Evolutionary conservation across 2,329 filamentous ascomycete genomes (phyloP), one percentile per base, ranked within the genome.

Genomic region (Epichloe scottii): DNA sequence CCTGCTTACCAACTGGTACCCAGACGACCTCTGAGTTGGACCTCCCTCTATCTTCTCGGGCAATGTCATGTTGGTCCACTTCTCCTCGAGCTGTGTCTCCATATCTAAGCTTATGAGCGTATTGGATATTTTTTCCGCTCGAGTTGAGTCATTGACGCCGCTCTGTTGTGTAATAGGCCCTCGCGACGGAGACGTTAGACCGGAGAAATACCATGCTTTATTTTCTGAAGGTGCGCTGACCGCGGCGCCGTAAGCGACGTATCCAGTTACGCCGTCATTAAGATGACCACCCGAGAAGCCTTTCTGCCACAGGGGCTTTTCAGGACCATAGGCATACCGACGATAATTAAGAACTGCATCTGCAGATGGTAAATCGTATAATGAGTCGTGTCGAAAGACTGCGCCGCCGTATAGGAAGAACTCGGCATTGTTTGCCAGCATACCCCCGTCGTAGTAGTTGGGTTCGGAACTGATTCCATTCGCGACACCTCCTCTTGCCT

Each of bases 1-100:
- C 89, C 58, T 89, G 72, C 15, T 77, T 69, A 3, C 87, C 86
- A 43, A 89, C 87, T 1, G 89, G 89, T 1, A 95, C 75, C 83
- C 84, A 89, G 1, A 85, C 81, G 1, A 85, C 68, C 52, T 85
- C 82, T 0, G 82, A 73, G 56, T 77, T 81, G 4, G 81, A 79
- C 15, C 85, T 76, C 76, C 76, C 4, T 68, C 63, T 6, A 84
- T 68, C 4, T 61, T 56, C 0, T 58, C 40, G 0, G 77, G 75
- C 3, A 87, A 61, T 0, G 78, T 77, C 1, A 48, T 55, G 56
- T 86, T 87, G 6, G 58, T 64, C 79, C 83, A 88, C 4, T 57
- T 69, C 52, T 77, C 74, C 0, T 60, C 39, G 4, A 66, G 54
- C 61, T 82, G 77, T 0, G 59, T 62, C 0, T 67, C 60, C 74